These are phyloP conservation scores for Peronospora belbahrii DNA, from an alignment of 352 stramenopile genomes.

Conservation along the genomic window DNA sequence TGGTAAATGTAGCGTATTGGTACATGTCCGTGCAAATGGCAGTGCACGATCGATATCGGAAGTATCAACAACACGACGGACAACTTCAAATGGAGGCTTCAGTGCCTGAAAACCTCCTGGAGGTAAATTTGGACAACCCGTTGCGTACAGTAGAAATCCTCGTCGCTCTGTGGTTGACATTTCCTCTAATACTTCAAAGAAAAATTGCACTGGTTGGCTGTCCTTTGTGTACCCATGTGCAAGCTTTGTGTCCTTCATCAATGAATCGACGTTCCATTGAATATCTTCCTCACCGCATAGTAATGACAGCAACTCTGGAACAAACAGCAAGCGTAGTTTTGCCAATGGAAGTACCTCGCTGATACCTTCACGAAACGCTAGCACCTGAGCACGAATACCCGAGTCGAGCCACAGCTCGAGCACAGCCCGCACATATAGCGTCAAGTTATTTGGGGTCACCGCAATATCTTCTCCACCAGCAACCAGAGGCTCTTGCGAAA, in stretches of 20 bases:
- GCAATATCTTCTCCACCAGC: conserved; percentile 29
- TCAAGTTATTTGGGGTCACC: conserved; percentile 53
- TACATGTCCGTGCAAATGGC: conserved; percentile 80
- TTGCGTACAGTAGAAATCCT: conserved; percentile 74
- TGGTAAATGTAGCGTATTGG: conserved; percentile 78
- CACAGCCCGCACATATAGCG: conserved; percentile 48
- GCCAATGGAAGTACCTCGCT: conserved; percentile 59
- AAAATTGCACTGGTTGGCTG: conserved; percentile 55
- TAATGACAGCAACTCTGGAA: conserved; percentile 53
- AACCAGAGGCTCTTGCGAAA: conserved; percentile 60
- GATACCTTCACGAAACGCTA: conserved; percentile 71
- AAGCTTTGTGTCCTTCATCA: conserved; percentile 68
- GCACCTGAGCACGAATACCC: conserved; percentile 55
- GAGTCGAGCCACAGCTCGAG: conserved; percentile 53
- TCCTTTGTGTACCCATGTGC: conserved; percentile 79
- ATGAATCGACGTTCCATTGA: conserved; percentile 50
- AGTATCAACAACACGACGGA: conserved; percentile 64
- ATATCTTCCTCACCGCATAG: conserved; percentile 74
- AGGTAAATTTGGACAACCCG: conserved; percentile 74
- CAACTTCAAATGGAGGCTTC: conserved; percentile 72
- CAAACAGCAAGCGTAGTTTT: conserved; percentile 67
- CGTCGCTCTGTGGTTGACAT: conserved; percentile 56
- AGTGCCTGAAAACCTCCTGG: conserved; percentile 60
- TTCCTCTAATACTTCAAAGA: conserved; percentile 60
- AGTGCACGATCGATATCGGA: conserved; percentile 66